Percentiles rank a stretch among this genome's conserved stretches.
phyloP scores from a whole-genome alignment of 1,139 yeast genomes.

The Suhomyces anneliseae region DNA sequence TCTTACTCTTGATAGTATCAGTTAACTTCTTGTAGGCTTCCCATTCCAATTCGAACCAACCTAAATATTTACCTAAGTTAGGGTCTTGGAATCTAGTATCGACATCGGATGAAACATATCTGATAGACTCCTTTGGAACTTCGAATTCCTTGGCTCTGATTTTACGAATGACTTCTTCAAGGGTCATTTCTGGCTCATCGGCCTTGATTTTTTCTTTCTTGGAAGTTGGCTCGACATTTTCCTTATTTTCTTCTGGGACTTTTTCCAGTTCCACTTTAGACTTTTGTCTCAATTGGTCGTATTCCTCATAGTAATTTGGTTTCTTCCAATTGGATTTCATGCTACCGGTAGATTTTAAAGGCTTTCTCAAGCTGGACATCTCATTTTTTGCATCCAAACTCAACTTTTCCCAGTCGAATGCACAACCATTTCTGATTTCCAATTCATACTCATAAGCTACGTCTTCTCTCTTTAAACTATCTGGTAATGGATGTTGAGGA shows the following conservation, averaged over 20 bases:
- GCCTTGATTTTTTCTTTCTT: background rate
- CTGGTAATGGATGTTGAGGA: slow-evolving; percentile 9
- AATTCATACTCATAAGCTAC: slow-evolving; percentile 7
- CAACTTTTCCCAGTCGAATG: slow-evolving; percentile 11
- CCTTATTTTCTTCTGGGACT: background rate
- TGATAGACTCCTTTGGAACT: slow-evolving; percentile 1
- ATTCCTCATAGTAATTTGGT: slow-evolving; percentile 7
- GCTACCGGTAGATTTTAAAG: slow-evolving; percentile 1
- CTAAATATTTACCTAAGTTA: slow-evolving; percentile 3
- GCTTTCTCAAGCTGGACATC: slow-evolving; percentile 5
- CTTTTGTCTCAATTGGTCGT: slow-evolving; percentile 5
- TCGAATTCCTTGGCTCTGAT: slow-evolving; percentile 4
- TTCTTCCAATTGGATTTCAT: background rate
- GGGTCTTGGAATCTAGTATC: slow-evolving; percentile 7
- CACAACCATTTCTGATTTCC: slow-evolving; percentile 11
- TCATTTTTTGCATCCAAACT: slow-evolving; percentile 7
- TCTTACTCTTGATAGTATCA: slow-evolving; percentile 3
- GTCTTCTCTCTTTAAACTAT: slow-evolving; percentile 5
- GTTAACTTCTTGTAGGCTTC: slow-evolving; percentile 5
- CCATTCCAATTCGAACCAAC: slow-evolving; percentile 9
- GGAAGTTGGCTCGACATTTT: background rate
- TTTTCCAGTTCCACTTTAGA: background rate
- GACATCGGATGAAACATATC: slow-evolving; percentile 3
- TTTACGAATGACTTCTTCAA: slow-evolving; percentile 7
- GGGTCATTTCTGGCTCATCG: background rate